Evolutionary conservation across 2,329 filamentous ascomycete species (phyloP).

Genomic region (Botrytis tulipae): DNA sequence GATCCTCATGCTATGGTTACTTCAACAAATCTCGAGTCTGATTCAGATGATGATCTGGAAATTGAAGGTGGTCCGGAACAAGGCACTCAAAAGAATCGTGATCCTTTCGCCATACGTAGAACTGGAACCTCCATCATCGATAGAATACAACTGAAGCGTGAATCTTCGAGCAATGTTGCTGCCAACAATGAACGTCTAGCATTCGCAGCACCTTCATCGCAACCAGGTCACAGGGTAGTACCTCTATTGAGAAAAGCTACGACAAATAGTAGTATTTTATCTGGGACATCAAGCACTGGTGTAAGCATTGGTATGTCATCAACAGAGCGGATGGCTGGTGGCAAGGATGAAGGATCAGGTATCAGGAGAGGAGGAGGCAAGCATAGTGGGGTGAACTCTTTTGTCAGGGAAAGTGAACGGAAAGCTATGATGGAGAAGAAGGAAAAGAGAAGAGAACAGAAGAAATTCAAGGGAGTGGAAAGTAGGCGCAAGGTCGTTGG

Average conservation of each 20-base stretch:
- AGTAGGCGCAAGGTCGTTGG: conserved; percentile 56
- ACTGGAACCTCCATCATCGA: conserved; percentile 59
- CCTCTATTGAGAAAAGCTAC: conserved; percentile 72
- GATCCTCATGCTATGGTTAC: conserved; percentile 52
- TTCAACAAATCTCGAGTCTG: conserved; percentile 51
- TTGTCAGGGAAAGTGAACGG: conserved; percentile 59
- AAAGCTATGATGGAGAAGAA: conserved; percentile 54
- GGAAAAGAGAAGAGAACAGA: conserved; percentile 58
- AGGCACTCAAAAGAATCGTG: conserved; percentile 37
- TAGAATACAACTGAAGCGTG: conserved; percentile 68
- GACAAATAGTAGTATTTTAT: conserved; percentile 52
- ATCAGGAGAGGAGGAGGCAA: conserved; percentile 61
- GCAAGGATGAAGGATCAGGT: conserved; percentile 46
- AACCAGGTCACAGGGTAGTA: conserved; percentile 62
- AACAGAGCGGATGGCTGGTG: conserved; percentile 39
- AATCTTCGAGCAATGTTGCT: conserved; percentile 42
- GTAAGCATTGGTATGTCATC: conserved; percentile 30
- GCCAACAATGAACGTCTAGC: conserved; percentile 49
- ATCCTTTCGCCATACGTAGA: conserved; percentile 41
- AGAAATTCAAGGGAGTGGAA: conserved; percentile 56
- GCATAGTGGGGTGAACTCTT: conserved; percentile 59
- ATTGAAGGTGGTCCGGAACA: conserved; percentile 50
- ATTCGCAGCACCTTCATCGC: conserved; percentile 48
- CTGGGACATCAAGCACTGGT: conserved; percentile 38
- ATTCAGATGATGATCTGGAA: conserved; percentile 52